Evolutionary conservation across 2,329 filamentous ascomycete genomes (phyloP).

Genomic region (Penicillium sp.): DNA sequence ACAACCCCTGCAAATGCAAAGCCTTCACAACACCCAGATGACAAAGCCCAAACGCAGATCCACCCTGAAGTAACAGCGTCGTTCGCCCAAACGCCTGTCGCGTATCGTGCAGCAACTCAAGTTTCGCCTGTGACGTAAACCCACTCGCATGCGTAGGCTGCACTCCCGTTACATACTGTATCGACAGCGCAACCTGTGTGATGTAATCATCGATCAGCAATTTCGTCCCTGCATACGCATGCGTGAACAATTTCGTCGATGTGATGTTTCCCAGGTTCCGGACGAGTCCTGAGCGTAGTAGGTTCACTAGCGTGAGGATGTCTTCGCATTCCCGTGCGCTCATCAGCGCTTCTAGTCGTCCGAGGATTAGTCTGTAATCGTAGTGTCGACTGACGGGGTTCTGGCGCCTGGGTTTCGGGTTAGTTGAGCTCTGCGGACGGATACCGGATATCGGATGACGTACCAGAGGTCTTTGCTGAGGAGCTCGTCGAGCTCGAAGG

Average conservation of each 20-base stretch:
- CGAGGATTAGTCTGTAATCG: conserved; percentile 80
- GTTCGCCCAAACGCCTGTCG: conserved; percentile 85
- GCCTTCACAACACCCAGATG: conserved; percentile 91
- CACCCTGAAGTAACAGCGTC: conserved; percentile 83
- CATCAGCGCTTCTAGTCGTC: conserved; percentile 71
- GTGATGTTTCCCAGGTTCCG: conserved; percentile 93
- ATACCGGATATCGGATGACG: not conserved
- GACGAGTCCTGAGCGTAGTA: conserved; percentile 73
- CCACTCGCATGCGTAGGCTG: conserved; percentile 54
- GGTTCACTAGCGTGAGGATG: conserved; percentile 72
- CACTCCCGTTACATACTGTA: conserved; percentile 72
- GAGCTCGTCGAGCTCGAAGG: conserved; percentile 77
- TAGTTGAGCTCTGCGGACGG: not conserved
- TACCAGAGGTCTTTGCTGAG: conserved; percentile 81
- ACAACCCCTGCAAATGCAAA: conserved; percentile 73
- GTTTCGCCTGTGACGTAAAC: conserved; percentile 73
- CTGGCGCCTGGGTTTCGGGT: conserved; percentile 64
- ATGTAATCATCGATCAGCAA: conserved; percentile 90
- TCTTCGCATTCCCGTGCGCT: conserved; percentile 70
- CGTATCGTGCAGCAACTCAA: conserved; percentile 84
- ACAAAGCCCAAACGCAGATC: conserved; percentile 86
- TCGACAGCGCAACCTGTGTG: conserved; percentile 75
- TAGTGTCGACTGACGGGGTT: conserved; percentile 79
- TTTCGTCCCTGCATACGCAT: conserved; percentile 85
- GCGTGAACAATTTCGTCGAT: conserved; percentile 76